Evolutionary conservation across 306 rosid species (phyloP), one percentile per base, ranked within the genome.

Genomic region (Vigna trinervia): DNA sequence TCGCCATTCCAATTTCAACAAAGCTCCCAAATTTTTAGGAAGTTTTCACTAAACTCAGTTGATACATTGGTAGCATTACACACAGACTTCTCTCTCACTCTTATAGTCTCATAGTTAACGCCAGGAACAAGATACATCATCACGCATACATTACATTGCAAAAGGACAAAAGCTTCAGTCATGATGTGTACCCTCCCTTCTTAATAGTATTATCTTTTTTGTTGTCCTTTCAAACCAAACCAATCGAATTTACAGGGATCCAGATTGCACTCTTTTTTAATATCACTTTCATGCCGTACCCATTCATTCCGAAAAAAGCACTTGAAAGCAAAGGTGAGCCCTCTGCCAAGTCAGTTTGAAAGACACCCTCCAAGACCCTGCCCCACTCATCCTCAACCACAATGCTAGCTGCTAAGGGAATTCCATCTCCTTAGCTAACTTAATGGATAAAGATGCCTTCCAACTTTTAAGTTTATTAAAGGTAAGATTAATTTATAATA

Each of bases 151-250:
- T 41, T 4, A 39, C 2, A 73, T 26, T 20, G 12, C 12, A 12
- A 73, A 73, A 0, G 5, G 78, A 73, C 78, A 43, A 73, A 56
- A 57, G 28, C 68, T 41, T 17, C 3, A 58, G 56, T 73, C 77
- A 71, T 15, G 11, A 19, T 20, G 46, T 39, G 1, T 73, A 8
- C 1, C 6, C 12, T n/a, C 45, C 17, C 2, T 7, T 45, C 12
- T 2, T 45, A 2, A 12, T 20, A 56, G 11, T 56, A 22, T 57
- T 36, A 71, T 53, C 52, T 20, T 32, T 34, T 17, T 30, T 5
- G 52, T 72, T 72, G 43, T 32, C 75, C 41, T 56, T 34, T 11
- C 41, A 57, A 46, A 75, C 53, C 71, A 52, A 79, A 71, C 74
- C 73, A 58, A 68, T 53, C 59, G 30, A 78, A 73, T 65, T 69